phyloP scores from a whole-genome alignment of 2,329 filamentous ascomycete species.

The Pseudogymnoascus sp. region DNA sequence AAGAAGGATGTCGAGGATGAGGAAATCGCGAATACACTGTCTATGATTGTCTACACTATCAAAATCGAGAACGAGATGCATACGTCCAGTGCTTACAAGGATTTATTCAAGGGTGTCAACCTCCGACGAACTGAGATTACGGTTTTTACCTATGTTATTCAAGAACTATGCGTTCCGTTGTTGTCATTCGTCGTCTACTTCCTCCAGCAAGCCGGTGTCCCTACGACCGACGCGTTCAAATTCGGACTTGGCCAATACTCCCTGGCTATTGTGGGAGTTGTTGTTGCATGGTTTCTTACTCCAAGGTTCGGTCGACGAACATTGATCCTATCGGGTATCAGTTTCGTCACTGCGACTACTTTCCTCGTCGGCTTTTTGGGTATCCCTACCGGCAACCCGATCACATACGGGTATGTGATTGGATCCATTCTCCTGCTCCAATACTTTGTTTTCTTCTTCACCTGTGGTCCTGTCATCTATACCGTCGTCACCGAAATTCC shows the following conservation, averaged over 20 bases:
- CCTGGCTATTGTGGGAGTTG: conserved; percentile 35
- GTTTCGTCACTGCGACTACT: conserved; percentile 16
- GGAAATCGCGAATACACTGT: conserved; percentile 24
- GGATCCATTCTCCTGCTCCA: conserved; percentile 31
- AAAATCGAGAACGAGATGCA: conserved; percentile 37
- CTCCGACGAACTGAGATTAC: conserved; percentile 41
- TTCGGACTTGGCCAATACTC: conserved; percentile 39
- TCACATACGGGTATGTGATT: conserved; percentile 17
- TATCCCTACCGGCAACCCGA: conserved; percentile 12
- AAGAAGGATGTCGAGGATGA: conserved; percentile 33
- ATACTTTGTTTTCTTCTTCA: conserved; percentile 32
- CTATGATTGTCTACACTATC: conserved; percentile 46
- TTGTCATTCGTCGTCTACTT: conserved; percentile 52
- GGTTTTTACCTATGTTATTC: neutral
- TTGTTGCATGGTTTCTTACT: conserved; percentile 19
- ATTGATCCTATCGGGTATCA: conserved; percentile 16
- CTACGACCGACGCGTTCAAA: conserved; percentile 38
- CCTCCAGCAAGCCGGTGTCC: conserved; percentile 45
- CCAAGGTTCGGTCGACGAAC: conserved; percentile 18
- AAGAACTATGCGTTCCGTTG: conserved; percentile 42
- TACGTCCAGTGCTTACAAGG: conserved; percentile 34
- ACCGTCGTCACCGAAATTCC: conserved; percentile 33
- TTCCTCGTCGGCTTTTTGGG: conserved; percentile 19
- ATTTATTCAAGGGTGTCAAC: conserved; percentile 38
- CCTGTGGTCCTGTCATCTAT: conserved; percentile 34